These are phyloP conservation scores for Bothriochloa decipiens DNA, from an alignment of 176 grass and related monocot species.

Conservation along the genomic window DNA sequence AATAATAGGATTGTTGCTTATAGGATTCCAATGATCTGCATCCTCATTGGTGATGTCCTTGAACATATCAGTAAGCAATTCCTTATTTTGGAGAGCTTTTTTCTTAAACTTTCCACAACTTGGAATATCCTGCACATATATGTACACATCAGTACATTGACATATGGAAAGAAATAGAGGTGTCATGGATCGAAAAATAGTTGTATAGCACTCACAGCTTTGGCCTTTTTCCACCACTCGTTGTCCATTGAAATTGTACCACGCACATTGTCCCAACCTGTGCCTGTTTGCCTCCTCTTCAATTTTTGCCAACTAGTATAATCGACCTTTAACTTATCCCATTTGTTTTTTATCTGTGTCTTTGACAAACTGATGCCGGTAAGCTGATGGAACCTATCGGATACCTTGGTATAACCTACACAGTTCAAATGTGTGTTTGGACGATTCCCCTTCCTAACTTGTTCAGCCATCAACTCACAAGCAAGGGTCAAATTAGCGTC, in stretches of 20 bases:
- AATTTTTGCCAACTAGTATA: not conserved
- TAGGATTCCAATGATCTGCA: too few species aligned
- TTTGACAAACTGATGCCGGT: not conserved
- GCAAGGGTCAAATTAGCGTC: not conserved
- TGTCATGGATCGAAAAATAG: not conserved
- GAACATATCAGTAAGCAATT: too few species aligned
- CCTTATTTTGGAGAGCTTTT: too few species aligned
- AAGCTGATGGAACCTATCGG: not conserved
- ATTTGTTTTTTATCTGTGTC: not conserved
- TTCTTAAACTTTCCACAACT: too few species aligned
- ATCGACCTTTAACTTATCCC: not conserved
- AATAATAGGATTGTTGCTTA: too few species aligned
- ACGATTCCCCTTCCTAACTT: not conserved
- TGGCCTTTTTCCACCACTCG: not conserved
- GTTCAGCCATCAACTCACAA: not conserved
- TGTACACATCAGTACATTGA: too few species aligned
- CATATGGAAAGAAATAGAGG: too few species aligned
- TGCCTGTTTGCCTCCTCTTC: not conserved
- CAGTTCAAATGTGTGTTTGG: not conserved
- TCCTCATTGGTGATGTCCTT: too few species aligned
- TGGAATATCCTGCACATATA: too few species aligned
- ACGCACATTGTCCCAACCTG: not conserved
- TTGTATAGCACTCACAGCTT: not conserved
- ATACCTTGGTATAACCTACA: not conserved
- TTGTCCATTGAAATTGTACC: not conserved